Evolutionary conservation across 805 yeast genomes (phyloP).

Genomic region (Cyberlindnera galapagoensis): DNA sequence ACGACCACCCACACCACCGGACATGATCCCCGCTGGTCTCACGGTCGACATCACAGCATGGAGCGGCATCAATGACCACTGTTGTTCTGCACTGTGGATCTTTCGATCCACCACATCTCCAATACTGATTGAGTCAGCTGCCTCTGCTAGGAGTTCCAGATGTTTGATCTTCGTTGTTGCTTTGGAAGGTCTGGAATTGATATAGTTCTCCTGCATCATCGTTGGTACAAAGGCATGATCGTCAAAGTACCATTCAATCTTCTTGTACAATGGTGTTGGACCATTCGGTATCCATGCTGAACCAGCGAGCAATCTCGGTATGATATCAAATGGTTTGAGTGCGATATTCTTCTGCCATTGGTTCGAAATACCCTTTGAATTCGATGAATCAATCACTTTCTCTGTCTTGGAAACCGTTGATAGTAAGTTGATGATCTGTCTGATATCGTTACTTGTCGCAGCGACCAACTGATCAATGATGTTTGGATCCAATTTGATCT

Average conservation of each 20-base stretch:
- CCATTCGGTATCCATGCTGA: slow-evolving; percentile 48
- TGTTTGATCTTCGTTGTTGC: slow-evolving; percentile 41
- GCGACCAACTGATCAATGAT: slow-evolving; percentile 79
- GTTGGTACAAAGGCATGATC: slow-evolving; percentile 93
- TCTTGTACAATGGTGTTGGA: slow-evolving; percentile 62
- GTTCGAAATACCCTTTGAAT: slow-evolving; percentile 53
- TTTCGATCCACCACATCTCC: slow-evolving; percentile 76
- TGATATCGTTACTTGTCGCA: slow-evolving; percentile 83
- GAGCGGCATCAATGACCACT: slow-evolving; percentile 89
- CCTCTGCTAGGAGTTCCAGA: slow-evolving; percentile 59
- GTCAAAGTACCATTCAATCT: slow-evolving; percentile 83
- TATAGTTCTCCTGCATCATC: slow-evolving; percentile 93
- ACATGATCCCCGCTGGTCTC: slow-evolving; percentile 65
- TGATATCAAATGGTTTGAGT: slow-evolving; percentile 87
- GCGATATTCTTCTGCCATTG: slow-evolving; percentile 89
- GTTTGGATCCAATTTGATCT: slow-evolving; percentile 69
- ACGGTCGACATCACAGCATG: slow-evolving; percentile 86
- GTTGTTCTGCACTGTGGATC: slow-evolving; percentile 88
- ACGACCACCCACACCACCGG: slow-evolving; percentile 65
- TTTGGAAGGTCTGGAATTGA: slow-evolving; percentile 53
- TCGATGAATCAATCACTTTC: slow-evolving; percentile 52
- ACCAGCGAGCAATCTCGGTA: slow-evolving; percentile 58
- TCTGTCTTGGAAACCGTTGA: slow-evolving; percentile 79
- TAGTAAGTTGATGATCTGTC: slow-evolving; percentile 87
- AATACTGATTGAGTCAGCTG: slow-evolving; percentile 82